Evolutionary conservation across 371 early-diverging fungal genomes (phyloP).

Genomic region (Mucor circinelloides): DNA sequence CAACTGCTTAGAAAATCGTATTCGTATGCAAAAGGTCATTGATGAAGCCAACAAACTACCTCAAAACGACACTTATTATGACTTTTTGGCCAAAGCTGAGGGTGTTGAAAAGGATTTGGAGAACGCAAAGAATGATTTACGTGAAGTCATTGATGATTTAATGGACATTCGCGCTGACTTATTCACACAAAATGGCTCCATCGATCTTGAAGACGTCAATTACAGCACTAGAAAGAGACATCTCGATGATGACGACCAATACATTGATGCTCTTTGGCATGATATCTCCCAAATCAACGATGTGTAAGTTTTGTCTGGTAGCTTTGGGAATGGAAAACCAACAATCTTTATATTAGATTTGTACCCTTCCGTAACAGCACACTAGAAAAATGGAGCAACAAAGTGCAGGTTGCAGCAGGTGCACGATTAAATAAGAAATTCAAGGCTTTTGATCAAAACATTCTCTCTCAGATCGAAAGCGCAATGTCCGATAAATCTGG

Average conservation of each 20-base stretch:
- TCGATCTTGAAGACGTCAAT: slow-evolving; percentile 29
- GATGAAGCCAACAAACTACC: slow-evolving; percentile 84
- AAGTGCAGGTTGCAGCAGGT: slow-evolving; percentile 79
- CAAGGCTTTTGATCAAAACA: slow-evolving; percentile 90
- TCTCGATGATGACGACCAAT: slow-evolving; percentile 59
- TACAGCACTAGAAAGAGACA: slow-evolving; percentile 50
- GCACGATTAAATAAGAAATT: slow-evolving; percentile 82
- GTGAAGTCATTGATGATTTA: slow-evolving; percentile 47
- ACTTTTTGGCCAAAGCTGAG: slow-evolving; percentile 37
- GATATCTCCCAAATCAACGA: slow-evolving; percentile 65
- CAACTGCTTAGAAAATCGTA: slow-evolving; percentile 82
- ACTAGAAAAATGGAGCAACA: slow-evolving; percentile 92
- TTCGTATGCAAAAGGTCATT: slow-evolving; percentile 84
- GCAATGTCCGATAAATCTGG: slow-evolving; percentile 74
- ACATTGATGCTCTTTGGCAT: slow-evolving; percentile 58
- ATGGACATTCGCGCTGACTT: slow-evolving; percentile 45
- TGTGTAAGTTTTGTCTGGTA: slow-evolving; percentile 37
- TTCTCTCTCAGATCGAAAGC: slow-evolving; percentile 79
- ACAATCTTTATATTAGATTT: slow-evolving; percentile 40
- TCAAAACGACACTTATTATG: slow-evolving; percentile 46
- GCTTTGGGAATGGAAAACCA: too few species aligned
- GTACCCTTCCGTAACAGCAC: slow-evolving; percentile 79
- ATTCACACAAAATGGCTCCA: slow-evolving; percentile 37
- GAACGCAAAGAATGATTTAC: slow-evolving; percentile 34
- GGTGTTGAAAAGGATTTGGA: slow-evolving; percentile 34